Base-by-base conservation (phyloP, 495 filamentous ascomycete species). In the Neurospora sp. region DNA sequence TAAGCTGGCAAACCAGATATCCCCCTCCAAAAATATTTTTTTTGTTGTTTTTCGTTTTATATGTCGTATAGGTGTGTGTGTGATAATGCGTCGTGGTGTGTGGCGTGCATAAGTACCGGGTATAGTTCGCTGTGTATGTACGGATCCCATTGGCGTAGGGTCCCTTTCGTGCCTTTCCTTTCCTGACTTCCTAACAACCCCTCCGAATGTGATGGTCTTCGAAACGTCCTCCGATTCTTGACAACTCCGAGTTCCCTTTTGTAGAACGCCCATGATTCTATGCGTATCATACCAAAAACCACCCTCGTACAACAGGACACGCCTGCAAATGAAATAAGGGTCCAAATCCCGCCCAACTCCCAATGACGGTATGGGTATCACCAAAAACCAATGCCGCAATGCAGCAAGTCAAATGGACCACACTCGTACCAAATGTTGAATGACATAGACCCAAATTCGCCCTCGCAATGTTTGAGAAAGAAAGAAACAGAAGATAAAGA, bases 341-440 rank as follows among this genome's bases (percentile, higher is more conserved):
- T 65, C 53, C 53, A 65, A 37, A 65, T 65, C 53, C 53, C 27
- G 37, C 22, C 72, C 68, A 77, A 76, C 74, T 70, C 74, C 72
- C 71, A 68, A 71, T 59, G 45, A 65, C 70, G 69, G 70, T 40
- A 72, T 72, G 75, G 73, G 75, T 76, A 76, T 76, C 75, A 73
- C 69, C 74, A 69, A 71, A 71, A 65, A 48, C 72, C 45, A 40
- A 37, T 72, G 41, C 71, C 72, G 70, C 70, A 16, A 71, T 61
- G 71, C 75, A 75, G 72, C 70, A 31, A 75, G 72, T 69, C 78
- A 74, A 61, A 77, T 76, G 74, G 72, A 69, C 65, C 53, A 73
- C 70, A 71, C 70, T 61, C 76, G 68, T 74, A 73, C 75, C 75
- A 78, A 71, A 75, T 71, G 73, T 72, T 65, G 73, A 77, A 71